Evolutionary conservation across 352 stramenopile genomes (phyloP).

Genomic region (Phytopythium mirpurense): DNA sequence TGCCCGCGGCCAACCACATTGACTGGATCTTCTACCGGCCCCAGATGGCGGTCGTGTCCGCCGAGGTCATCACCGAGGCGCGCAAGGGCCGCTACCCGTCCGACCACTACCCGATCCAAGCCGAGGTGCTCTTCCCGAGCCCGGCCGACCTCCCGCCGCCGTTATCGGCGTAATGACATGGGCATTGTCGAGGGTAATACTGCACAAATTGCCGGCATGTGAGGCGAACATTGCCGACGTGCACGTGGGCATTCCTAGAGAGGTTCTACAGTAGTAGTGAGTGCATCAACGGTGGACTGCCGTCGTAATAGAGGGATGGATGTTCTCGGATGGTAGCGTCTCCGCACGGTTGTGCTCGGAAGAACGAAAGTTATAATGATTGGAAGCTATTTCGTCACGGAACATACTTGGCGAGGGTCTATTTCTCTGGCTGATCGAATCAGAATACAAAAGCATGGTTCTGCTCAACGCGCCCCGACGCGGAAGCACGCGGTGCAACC

Average conservation of each 20-base stretch:
- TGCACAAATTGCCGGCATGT: no score
- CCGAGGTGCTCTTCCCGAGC: conserved; percentile 72
- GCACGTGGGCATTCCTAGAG: no score
- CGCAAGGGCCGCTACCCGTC: conserved; percentile 79
- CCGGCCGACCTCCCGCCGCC: conserved; percentile 42
- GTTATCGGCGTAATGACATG: neutral
- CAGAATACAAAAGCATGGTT: conserved; percentile 71
- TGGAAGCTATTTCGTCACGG: conserved; percentile 65
- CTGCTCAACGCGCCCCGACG: conserved; percentile 62
- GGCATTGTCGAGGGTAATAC: no score
- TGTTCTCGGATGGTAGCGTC: conserved; percentile 55
- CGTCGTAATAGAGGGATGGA: no score
- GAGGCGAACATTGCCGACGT: no score
- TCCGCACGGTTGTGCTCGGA: conserved; percentile 69
- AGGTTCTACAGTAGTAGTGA: no score
- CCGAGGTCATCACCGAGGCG: conserved; percentile 79
- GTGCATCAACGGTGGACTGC: no score
- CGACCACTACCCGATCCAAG: conserved; percentile 85
- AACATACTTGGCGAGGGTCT: conserved; percentile 21
- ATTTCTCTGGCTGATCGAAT: conserved; percentile 27
- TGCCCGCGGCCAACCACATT: conserved; percentile 78
- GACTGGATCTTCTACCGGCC: conserved; percentile 88
- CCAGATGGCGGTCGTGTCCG: conserved; percentile 65
- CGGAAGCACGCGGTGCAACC: conserved; percentile 55
- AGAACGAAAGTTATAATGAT: conserved; percentile 89